phyloP scores from a whole-genome alignment of 2,329 filamentous ascomycete species.

The Epichloe brachyelytri region DNA sequence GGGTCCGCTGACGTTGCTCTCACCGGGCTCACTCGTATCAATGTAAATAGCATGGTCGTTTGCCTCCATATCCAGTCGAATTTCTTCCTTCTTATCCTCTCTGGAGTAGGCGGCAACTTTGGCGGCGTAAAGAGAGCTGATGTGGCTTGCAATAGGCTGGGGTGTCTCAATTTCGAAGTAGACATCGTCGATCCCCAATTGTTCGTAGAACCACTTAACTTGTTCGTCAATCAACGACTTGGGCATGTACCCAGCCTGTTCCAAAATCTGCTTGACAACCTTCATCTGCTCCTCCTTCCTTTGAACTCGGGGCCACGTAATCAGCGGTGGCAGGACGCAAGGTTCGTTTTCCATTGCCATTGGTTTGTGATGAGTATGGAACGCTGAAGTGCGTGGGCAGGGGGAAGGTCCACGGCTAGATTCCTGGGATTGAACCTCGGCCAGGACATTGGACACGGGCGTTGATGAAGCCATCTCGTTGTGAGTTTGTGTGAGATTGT shows the following conservation, averaged over 20 bases:
- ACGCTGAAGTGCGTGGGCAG: conserved; percentile 78
- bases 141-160: conserved; percentile 80
- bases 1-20: conserved; percentile 65
- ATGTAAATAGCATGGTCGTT: conserved; percentile 95
- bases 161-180: conserved; percentile 89
- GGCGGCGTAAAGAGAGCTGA: conserved; percentile 91
- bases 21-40: conserved; percentile 85
- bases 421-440: conserved; percentile 27
- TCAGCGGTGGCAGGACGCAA: conserved; percentile 83
- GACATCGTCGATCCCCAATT: conserved; percentile 95
- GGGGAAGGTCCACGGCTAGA: conserved; percentile 62
- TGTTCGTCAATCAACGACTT: conserved; percentile 70
- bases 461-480: conserved; percentile 18
- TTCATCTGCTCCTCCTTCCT: conserved; percentile 85
- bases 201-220: conserved; percentile 93
- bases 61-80: conserved; percentile 90
- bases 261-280: conserved; percentile 68
- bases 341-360: conserved; percentile 54
- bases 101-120: conserved; percentile 90
- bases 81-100: conserved; percentile 88
- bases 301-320: conserved; percentile 88
- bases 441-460: conserved; percentile 28
- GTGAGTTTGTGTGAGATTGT: background rate
- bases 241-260: conserved; percentile 75
- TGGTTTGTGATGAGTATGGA: conserved; percentile 38